Evolutionary conservation across 495 filamentous ascomycete genomes (phyloP).

Genomic region (Podospora anserina): DNA sequence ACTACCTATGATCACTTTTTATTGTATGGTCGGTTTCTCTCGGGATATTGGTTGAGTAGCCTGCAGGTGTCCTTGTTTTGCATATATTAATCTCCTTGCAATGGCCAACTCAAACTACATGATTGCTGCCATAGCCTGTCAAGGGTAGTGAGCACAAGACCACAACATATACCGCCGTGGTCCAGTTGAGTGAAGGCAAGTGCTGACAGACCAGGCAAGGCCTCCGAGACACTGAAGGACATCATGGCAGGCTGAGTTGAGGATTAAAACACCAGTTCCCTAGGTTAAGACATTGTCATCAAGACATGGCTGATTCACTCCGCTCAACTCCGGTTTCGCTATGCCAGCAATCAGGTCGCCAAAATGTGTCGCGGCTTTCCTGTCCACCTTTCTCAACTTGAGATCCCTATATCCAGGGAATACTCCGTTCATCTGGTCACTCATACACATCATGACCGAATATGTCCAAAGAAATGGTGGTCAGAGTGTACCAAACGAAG

Average conservation of each 20-base stretch:
- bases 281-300: background rate
- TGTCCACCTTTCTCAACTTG: background rate
- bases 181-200: background rate
- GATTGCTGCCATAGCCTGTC: background rate
- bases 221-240: background rate
- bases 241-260: background rate
- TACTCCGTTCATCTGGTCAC: background rate
- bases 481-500: background rate
- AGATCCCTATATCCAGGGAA: background rate
- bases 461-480: background rate
- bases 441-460: background rate
- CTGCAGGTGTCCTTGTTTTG: background rate
- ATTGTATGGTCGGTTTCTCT: background rate
- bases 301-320: background rate
- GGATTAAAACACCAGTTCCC: background rate
- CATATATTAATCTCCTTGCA: background rate
- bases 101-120: background rate
- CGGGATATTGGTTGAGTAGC: background rate
- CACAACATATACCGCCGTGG: background rate
- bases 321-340: background rate
- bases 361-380: background rate
- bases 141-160: background rate
- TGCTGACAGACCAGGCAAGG: background rate
- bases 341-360: background rate
- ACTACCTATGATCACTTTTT: background rate